Evolutionary conservation across 2,329 filamentous ascomycete genomes (phyloP), one percentile per base, ranked within the genome.

Genomic region (Alternaria sp.): DNA sequence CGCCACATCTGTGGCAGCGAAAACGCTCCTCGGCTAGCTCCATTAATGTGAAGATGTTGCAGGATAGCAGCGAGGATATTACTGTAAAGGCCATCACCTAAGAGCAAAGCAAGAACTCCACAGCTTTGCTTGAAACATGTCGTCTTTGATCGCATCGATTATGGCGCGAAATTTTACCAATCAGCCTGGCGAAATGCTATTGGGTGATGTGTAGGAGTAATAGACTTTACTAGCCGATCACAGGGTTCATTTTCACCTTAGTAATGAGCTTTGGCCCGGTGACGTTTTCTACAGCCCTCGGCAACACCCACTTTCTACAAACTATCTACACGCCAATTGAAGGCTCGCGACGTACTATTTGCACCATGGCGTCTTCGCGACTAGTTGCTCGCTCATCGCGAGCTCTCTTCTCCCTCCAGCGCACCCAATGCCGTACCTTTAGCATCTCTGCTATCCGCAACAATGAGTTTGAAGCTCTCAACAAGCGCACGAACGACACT

Each of bases 401-500:
- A 60, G 74, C 81, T 31, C 69, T 78, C 3, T 56, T 78, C 44
- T 69, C 73, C 44, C 66, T 74, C 51, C 68, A 73, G 42, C 65
- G 65, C 54, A 72, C 80, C 51, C 69, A 74, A 39, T 65, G 62
- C 55, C 68, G 70, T 40, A 71, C 77, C n/a, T 77, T 82, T 65
- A 77, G 74, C 61, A 69, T 76, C 36, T 76, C 74, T 8, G 54
- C 73, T 5, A 58, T 75, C 51, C 76, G 77, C 67, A 62, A 55
- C 56, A 73, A 74, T 57, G 67, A 76, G 53, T 78, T 80, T 63
- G 74, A 75, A 55, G 76, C 78, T 50, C 72, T 80, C 62, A 84
- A 83, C 69, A 80, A 83, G 56, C 79, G 82, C 58, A 77, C 75
- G 61, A 82, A 85, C 58, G 82, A 85, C 63, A 87, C 81, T 10